These are phyloP conservation scores for Russula abietina DNA, from an alignment of 768 basidiomycete species.

Conservation along the genomic window DNA sequence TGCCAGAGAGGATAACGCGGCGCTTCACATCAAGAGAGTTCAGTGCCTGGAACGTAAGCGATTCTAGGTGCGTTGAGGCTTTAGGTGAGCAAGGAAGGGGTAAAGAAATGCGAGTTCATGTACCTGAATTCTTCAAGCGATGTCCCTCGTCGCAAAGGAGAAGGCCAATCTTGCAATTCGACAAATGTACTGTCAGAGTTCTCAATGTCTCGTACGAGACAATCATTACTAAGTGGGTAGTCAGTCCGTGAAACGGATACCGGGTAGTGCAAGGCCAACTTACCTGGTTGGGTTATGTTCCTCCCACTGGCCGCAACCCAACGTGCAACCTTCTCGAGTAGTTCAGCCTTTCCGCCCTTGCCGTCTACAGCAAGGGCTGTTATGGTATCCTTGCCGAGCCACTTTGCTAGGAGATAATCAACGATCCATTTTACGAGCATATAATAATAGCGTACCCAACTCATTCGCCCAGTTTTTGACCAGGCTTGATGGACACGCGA, in stretches of 20 bases:
- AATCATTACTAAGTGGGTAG: constrained; percentile 74
- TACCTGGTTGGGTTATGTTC: constrained; percentile 88
- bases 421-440: background rate
- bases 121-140: constrained; percentile 91
- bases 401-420: constrained; percentile 67
- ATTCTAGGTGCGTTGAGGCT: constrained; percentile 44
- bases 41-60: constrained; percentile 79
- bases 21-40: constrained; percentile 79
- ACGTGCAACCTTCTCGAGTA: constrained; percentile 71
- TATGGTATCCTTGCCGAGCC: constrained; percentile 83
- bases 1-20: constrained; percentile 90
- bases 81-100: constrained; percentile 2
- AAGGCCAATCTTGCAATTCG: constrained; percentile 77
- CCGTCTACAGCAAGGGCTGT: constrained; percentile 88
- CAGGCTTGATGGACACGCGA: constrained; percentile 92
- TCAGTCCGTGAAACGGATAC: background rate
- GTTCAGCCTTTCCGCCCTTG: constrained; percentile 77
- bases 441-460: constrained; percentile 49
- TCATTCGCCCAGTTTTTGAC: constrained; percentile 99
- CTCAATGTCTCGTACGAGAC: constrained; percentile 96
- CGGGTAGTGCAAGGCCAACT: constrained; percentile 14
- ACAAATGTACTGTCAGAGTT: constrained; percentile 68
- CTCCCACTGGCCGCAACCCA: constrained; percentile 90
- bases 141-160: constrained; percentile 98
- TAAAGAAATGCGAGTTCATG: constrained; percentile 24